Conservation (phyloP, 495 filamentous ascomycete species). For the Amniculicola lignicola region DNA sequence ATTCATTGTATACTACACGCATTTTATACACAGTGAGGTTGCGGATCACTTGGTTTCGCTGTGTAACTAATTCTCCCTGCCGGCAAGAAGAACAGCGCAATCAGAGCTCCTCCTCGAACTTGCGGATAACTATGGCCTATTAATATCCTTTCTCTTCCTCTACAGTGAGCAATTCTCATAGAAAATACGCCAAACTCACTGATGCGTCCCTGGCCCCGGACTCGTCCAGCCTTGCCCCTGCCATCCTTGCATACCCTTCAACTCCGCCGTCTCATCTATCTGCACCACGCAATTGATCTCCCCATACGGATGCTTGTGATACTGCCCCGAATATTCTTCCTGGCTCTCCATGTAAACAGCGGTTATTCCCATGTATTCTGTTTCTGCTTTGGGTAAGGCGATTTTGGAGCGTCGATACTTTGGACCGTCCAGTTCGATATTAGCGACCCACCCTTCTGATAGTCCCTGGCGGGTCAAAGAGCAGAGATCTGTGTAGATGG, state of each 20-base stretch:
- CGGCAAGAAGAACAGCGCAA: conserved; percentile 48
- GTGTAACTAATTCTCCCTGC: conserved; percentile 46
- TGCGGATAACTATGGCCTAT: conserved; percentile 37
- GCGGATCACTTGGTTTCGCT: conserved; percentile 40
- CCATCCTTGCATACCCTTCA: conserved; percentile 49
- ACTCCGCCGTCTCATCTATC: conserved; percentile 42
- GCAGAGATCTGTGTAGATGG: conserved; percentile 47
- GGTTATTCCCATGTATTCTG: conserved; percentile 49
- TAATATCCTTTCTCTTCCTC: neutral
- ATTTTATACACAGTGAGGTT: no score
- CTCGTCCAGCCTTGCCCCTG: conserved; percentile 48
- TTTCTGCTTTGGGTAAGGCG: conserved; percentile 39
- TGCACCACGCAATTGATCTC: conserved; percentile 52
- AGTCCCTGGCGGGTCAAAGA: conserved; percentile 42
- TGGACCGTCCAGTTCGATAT: conserved; percentile 41
- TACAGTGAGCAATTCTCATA: neutral
- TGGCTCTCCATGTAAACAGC: conserved; percentile 51
- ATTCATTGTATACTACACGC: no score
- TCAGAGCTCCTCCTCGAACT: conserved; percentile 42
- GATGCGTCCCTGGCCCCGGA: conserved; percentile 47
- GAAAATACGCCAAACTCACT: conserved; percentile 15
- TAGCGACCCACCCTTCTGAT: conserved; percentile 49
- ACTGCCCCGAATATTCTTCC: conserved; percentile 45
- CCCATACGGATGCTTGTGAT: conserved; percentile 49
- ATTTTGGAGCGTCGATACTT: conserved; percentile 49